Conservation (phyloP, 148 eudicot species). For the Rhododendron ovatum region DNA sequence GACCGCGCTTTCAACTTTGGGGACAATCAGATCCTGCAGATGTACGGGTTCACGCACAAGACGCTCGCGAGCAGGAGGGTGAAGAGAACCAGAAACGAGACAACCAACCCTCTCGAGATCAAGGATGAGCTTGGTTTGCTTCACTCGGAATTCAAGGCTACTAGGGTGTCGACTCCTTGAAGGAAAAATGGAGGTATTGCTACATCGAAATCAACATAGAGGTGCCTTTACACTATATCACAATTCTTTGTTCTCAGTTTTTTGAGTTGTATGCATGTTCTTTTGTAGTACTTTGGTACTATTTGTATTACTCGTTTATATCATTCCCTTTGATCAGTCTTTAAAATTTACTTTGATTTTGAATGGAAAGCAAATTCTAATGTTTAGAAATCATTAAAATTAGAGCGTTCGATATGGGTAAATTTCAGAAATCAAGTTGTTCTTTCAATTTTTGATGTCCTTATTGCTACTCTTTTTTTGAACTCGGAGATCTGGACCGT, state of each 20-base stretch:
- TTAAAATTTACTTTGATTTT: neutral
- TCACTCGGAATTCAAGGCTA: conserved; percentile 49
- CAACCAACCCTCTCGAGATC: conserved; percentile 43
- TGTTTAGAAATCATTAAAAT: neutral
- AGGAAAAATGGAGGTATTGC: neutral
- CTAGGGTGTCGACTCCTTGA: conserved; percentile 34
- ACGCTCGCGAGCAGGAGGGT: conserved; percentile 55
- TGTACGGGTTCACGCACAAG: conserved; percentile 64
- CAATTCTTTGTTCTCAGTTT: conserved; percentile 4
- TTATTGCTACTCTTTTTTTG: neutral
- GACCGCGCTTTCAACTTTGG: conserved; percentile 75
- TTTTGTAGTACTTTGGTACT: conserved; percentile 2
- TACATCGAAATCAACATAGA: neutral
- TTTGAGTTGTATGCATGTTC: neutral
- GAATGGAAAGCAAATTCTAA: neutral
- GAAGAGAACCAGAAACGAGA: conserved; percentile 51
- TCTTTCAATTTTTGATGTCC: neutral
- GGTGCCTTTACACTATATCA: neutral
- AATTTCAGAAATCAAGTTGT: neutral
- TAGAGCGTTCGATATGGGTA: neutral
- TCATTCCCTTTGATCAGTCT: neutral
- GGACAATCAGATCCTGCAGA: conserved; percentile 64
- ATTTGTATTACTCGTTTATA: conserved; percentile 5
- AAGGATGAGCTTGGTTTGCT: conserved; percentile 58
- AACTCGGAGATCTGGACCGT: no score